Evolutionary conservation across 495 filamentous ascomycete species (phyloP), one percentile per base, ranked within the genome.

Genomic region (Podospora tetraspora): DNA sequence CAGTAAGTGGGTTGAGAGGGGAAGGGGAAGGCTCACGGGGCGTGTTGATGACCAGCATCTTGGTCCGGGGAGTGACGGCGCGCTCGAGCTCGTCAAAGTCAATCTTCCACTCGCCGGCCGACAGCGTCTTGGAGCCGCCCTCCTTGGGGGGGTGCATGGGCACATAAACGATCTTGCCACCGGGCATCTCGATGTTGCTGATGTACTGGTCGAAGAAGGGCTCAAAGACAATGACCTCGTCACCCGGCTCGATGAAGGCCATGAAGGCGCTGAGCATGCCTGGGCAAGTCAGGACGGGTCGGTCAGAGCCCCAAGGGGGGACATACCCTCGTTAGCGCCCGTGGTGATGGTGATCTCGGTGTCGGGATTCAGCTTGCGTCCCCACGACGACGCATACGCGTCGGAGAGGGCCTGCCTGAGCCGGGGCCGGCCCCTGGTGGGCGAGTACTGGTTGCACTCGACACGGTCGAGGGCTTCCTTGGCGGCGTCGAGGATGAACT

Each of bases 181-280:
- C 96, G 10, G 94, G 88, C 96, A 99, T 97, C 76, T 96, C 90
- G 64, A 99, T 97, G 79, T 98, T 98, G 82, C 87, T 90, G 69
- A 98, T 95, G 77, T 97, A 94, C 88, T 99, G 95, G 80, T 99
- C 95, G 75, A 97, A 99, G 82, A 97, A 99, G 8, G 95, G 95
- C 82, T 99, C 95, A 79, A 99, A 97, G 64, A 99, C 87, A 57
- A 99, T 97, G 62, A 97, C 96, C 78, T 99, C 95, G 73, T 99
- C 95, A 5, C 92, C 95, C 0, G 85, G 85, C 79, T 99, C 95
- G 67, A 99, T 89, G 72, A 99, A 98, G 7, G 84, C 95, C 95
- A 99, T 97, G 76, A 99, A 97, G 2, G 95, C 95, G 72, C 90
- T 92, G 56, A 99, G 85, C 91, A 97, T 97, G 37, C 88, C 84